Conservation (phyloP, 78 protist species). For the slime mould (Dictyostelium discoideum) region dicty_2.7 NC_007091.3:2136001-2136500, state of each 20-base stretch:
- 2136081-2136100: not conserved
- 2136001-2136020: not conserved
- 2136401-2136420: slow-evolving; percentile 53
- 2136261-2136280: slow-evolving; percentile 40
- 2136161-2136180: slow-evolving; percentile 21
- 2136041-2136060: not conserved
- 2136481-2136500: no score
- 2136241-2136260: slow-evolving; percentile 49
- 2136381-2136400: slow-evolving; percentile 37
- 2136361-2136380: not conserved
- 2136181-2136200: not conserved
- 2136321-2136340: slow-evolving; percentile 74
- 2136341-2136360: slow-evolving; percentile 64
- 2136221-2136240: slow-evolving; percentile 36
- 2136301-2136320: slow-evolving; percentile 70
- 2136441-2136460: not conserved
- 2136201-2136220: slow-evolving; percentile 37
- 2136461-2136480: no score
- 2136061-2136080: not conserved
- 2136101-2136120: slow-evolving; percentile 27
- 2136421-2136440: slow-evolving; percentile 37
- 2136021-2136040: not conserved
- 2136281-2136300: slow-evolving; percentile 72
- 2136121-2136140: slow-evolving; percentile 51
- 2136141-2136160: slow-evolving; percentile 47